These are phyloP conservation scores for Plasmodium yoelii DNA, from an alignment of 169 alveolate genomes.

Conservation along the genomic window DNA sequence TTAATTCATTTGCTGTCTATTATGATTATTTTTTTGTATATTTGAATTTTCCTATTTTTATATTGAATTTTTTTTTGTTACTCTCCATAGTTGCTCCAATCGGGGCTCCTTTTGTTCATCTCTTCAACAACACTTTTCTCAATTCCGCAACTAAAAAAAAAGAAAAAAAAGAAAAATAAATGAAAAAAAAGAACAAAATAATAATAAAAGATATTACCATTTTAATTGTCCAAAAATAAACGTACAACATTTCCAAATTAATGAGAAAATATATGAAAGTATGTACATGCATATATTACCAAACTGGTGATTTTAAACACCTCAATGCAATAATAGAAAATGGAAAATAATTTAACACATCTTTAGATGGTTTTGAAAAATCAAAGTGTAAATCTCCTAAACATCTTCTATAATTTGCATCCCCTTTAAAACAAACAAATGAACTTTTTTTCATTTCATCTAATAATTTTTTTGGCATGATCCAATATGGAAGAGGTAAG, in stretches of 20 bases:
- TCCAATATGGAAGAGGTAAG: constrained; percentile 63
- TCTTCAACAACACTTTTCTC: constrained; percentile 34
- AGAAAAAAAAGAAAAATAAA: no score
- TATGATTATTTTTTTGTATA: constrained; percentile 1
- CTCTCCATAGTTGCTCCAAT: constrained; percentile 75
- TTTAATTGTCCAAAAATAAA: neutral
- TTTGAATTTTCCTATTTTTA: constrained; percentile 15
- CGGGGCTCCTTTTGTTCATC: constrained; percentile 27
- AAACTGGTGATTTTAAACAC: constrained; percentile 47
- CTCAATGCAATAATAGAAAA: constrained; percentile 35
- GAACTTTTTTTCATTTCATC: constrained; percentile 38
- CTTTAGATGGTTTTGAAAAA: constrained; percentile 33
- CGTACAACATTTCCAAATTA: neutral
- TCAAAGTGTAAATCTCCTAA: constrained; percentile 53
- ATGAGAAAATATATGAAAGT: neutral
- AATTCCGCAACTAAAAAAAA: constrained; percentile 38
- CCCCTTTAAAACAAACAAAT: constrained; percentile 65
- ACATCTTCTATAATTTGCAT: constrained; percentile 67
- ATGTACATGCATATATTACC: constrained; percentile 10
- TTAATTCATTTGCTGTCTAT: no score
- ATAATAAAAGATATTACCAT: neutral
- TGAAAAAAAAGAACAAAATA: neutral
- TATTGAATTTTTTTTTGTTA: constrained; percentile 4
- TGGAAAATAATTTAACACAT: constrained; percentile 60
- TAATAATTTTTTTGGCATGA: constrained; percentile 32